A percentile compares a stretch with the other conserved stretches of the same genome.
These are phyloP conservation scores for Tetracladium setigerum DNA, from an alignment of 495 filamentous ascomycete genomes.

Conservation along the genomic window DNA sequence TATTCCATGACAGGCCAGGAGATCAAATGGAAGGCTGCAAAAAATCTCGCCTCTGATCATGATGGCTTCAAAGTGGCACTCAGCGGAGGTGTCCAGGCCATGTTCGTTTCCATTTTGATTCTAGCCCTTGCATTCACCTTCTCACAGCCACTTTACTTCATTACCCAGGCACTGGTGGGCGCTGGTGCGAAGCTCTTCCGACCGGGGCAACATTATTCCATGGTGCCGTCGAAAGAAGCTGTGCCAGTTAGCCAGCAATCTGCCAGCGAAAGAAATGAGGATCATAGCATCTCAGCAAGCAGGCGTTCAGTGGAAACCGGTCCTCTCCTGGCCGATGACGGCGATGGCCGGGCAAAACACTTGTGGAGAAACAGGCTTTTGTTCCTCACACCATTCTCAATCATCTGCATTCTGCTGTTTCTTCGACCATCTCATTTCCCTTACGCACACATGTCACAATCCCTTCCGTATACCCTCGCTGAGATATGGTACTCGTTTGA, in stretches of 20 bases:
- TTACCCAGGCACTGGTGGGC: too few species aligned
- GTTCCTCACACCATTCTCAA: neutral
- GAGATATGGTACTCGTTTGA: neutral
- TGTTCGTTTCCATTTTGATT: neutral
- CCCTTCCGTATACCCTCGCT: neutral
- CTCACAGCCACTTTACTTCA: neutral
- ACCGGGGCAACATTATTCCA: too few species aligned
- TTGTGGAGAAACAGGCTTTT: neutral
- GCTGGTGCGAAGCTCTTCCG: too few species aligned
- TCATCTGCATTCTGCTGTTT: neutral
- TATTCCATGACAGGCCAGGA: constrained; percentile 1
- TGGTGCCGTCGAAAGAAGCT: too few species aligned
- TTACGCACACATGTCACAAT: neutral
- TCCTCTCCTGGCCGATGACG: too few species aligned
- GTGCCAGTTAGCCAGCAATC: too few species aligned
- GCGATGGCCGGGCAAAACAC: too few species aligned
- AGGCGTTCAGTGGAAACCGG: too few species aligned
- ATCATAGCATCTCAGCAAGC: too few species aligned
- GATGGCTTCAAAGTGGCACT: neutral
- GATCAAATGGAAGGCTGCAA: constrained; percentile 4
- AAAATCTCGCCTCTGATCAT: neutral
- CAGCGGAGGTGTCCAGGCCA: neutral
- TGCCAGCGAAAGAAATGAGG: too few species aligned
- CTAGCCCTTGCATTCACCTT: neutral
- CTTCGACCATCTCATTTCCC: neutral